These are phyloP conservation scores for Colletotrichum graminicola DNA, from an alignment of 2,329 filamentous ascomycete genomes.

Conservation along the genomic window DNA sequence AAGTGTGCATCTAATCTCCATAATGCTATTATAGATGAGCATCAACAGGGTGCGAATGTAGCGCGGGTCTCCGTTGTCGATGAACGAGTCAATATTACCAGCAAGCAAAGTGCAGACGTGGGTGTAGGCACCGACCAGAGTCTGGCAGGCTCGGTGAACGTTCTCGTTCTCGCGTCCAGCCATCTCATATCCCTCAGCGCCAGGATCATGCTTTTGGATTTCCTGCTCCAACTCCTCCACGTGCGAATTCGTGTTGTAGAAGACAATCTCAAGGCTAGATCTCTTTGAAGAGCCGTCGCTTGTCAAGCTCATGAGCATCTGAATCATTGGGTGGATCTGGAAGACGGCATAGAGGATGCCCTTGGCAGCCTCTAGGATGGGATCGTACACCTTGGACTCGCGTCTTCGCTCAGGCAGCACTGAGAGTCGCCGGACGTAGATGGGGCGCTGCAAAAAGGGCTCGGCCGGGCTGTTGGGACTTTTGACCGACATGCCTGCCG, in stretches of 20 bases:
- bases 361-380: constrained; percentile 74
- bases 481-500: constrained; percentile 54
- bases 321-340: constrained; percentile 76
- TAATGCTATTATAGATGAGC: constrained; percentile 75
- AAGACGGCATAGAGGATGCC: constrained; percentile 76
- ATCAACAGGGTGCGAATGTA: constrained; percentile 75
- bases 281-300: constrained; percentile 71
- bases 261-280: constrained; percentile 74
- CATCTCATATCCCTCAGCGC: constrained; percentile 62
- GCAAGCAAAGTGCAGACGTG: constrained; percentile 73
- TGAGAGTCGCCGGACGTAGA: constrained; percentile 73
- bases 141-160: constrained; percentile 72
- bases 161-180: constrained; percentile 70
- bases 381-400: constrained; percentile 71
- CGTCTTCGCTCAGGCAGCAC: constrained; percentile 73
- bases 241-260: constrained; percentile 76
- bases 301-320: constrained; percentile 72
- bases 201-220: constrained; percentile 70
- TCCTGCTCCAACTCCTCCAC: constrained; percentile 75
- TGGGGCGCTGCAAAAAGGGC: constrained; percentile 67
- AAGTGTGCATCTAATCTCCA: constrained; percentile 72
- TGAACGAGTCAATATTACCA: constrained; percentile 72
- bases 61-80: constrained; percentile 74
- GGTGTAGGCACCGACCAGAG: constrained; percentile 73
- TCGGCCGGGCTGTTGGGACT: constrained; percentile 73